Conservation (phyloP, 805 yeast species). For the Pichia cephalocereana region DNA sequence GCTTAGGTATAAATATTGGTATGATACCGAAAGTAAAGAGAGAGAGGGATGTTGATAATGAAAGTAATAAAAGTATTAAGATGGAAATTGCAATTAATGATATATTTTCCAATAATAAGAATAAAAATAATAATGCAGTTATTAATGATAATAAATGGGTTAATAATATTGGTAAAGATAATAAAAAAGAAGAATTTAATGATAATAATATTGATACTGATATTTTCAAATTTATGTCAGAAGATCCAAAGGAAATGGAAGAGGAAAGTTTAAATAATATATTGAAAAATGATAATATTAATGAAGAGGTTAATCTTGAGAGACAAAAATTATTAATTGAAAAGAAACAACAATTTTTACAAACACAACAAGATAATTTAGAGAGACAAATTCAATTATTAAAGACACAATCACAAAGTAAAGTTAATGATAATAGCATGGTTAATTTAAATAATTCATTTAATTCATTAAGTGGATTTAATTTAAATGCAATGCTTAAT, state of each 20-base stretch:
- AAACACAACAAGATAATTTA: conserved; percentile 16
- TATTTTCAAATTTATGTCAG: conserved; percentile 8
- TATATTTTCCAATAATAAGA: conserved; percentile 17
- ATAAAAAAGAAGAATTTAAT: not conserved
- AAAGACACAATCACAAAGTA: conserved; percentile 11
- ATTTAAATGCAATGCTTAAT: no score
- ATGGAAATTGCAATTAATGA: conserved; percentile 23
- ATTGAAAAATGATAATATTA: conserved; percentile 5
- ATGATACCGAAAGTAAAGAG: no score
- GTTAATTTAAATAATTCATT: no score
- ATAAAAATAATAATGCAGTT: not conserved
- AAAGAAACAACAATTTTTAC: conserved; percentile 8
- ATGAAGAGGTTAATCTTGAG: not conserved
- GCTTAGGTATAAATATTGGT: no score
- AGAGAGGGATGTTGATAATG: not conserved
- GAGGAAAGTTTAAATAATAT: conserved; percentile 12
- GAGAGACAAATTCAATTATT: conserved; percentile 12
- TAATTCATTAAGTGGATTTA: no score
- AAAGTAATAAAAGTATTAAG: not conserved
- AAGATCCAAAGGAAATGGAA: conserved; percentile 11
- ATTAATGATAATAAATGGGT: not conserved
- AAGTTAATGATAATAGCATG: not conserved
- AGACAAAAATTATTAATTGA: not conserved
- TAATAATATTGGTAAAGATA: not conserved
- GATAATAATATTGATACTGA: conserved; percentile 1